Evolutionary conservation across 148 eudicot species (phyloP).

Genomic region (Cornus kousa): DNA sequence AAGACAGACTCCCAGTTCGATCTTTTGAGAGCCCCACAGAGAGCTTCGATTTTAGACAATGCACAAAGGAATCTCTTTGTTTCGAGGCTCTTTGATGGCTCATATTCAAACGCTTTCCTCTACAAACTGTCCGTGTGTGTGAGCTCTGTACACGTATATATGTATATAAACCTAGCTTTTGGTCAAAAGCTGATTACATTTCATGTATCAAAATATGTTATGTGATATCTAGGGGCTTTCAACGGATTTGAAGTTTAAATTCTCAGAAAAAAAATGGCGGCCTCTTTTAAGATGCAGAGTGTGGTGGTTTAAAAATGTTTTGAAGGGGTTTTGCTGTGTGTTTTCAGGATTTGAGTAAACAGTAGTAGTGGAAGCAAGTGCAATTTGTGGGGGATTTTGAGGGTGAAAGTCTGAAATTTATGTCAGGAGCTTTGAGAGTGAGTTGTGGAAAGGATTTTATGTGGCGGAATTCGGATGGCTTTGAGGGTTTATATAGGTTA

Average conservation of each 20-base stretch:
- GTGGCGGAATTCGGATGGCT: not conserved
- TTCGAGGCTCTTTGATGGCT: constrained; percentile 13
- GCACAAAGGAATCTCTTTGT: constrained; percentile 14
- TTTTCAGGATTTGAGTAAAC: not conserved
- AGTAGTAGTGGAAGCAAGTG: not conserved
- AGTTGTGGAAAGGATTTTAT: not conserved
- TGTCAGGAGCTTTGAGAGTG: constrained; percentile 8
- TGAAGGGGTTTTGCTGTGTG: not conserved
- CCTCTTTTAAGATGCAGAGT: not conserved
- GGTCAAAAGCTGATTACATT: constrained; percentile 9
- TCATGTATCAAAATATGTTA: not conserved
- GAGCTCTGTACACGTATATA: not conserved
- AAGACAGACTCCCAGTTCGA: constrained; percentile 3
- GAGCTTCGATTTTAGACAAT: not conserved
- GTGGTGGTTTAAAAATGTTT: not conserved
- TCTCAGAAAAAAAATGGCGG: constrained; percentile 10
- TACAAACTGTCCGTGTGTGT: constrained; percentile 3
- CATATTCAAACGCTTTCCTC: constrained; percentile 2
- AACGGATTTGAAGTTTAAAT: constrained; percentile 6
- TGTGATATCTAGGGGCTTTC: not conserved
- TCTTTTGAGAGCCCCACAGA: not conserved
- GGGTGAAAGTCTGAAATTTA: constrained; percentile 1
- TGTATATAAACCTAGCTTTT: constrained; percentile 1
- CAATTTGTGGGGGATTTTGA: not conserved
- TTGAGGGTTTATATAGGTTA: not conserved